phyloP scores from a whole-genome alignment of 305 asterid genomes.

The Fraxinus platypoda region DNA sequence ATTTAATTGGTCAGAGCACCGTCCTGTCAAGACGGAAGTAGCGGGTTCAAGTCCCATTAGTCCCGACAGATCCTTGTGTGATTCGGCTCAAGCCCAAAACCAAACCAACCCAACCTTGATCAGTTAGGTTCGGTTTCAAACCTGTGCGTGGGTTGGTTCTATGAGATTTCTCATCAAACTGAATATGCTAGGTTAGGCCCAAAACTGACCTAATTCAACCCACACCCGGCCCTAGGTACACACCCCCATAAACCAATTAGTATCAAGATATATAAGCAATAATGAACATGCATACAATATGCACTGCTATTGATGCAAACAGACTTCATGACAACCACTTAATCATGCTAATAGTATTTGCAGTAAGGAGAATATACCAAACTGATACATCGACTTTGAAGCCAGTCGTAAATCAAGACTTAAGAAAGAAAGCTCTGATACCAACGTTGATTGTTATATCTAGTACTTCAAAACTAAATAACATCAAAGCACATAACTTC shows the following conservation, averaged over 20 bases:
- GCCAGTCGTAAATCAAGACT: background rate
- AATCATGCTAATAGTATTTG: background rate
- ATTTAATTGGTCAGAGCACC: no score
- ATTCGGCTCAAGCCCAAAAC: background rate
- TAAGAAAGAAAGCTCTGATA: background rate
- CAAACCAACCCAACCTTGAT: background rate
- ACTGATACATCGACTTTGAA: no score
- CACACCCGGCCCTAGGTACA: background rate
- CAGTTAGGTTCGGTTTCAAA: background rate
- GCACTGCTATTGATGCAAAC: background rate
- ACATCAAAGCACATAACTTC: no score
- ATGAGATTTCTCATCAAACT: background rate
- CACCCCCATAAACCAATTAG: background rate
- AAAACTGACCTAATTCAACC: background rate
- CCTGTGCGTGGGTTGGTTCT: background rate
- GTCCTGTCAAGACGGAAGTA: no score
- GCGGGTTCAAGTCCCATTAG: background rate
- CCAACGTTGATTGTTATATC: background rate
- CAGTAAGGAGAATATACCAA: background rate
- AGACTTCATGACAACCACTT: background rate
- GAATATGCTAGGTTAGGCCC: background rate
- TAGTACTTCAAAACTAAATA: background rate
- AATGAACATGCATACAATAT: background rate
- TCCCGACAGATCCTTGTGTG: background rate
- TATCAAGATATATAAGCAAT: background rate